A percentile compares a stretch with the other conserved stretches of the same genome.
Evolutionary conservation across 2,329 filamentous ascomycete species (phyloP).

Genomic region (Pseudonectria foliicola): DNA sequence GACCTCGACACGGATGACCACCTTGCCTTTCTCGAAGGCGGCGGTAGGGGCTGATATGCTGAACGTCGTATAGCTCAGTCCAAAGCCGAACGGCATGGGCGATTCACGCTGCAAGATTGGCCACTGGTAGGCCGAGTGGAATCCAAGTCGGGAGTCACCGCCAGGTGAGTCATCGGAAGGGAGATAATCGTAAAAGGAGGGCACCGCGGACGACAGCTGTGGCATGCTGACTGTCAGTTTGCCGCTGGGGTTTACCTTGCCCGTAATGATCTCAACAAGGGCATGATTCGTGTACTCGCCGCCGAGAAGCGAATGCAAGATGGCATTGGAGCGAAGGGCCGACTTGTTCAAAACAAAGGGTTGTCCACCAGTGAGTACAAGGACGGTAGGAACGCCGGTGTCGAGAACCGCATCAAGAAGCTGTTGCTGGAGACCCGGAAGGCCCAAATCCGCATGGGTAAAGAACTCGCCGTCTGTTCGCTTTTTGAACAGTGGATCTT

Average conservation of each 20-base stretch:
- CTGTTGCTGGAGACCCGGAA: slow-evolving; percentile 27
- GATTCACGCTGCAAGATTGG: slow-evolving; percentile 17
- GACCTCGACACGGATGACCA: slow-evolving; percentile 41
- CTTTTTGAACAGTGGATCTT: slow-evolving; percentile 18
- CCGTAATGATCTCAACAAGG: slow-evolving; percentile 55
- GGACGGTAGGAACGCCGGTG: slow-evolving; percentile 22
- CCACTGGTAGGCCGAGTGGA: slow-evolving; percentile 36
- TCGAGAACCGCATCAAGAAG: slow-evolving; percentile 27
- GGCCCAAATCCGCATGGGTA: slow-evolving; percentile 24
- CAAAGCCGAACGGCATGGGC: slow-evolving; percentile 46
- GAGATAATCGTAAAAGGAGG: slow-evolving; percentile 63
- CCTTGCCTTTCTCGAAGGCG: slow-evolving; percentile 30
- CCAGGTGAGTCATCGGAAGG: slow-evolving; percentile 51
- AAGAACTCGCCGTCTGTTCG: slow-evolving; percentile 29
- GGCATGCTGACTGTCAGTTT: slow-evolving; percentile 39
- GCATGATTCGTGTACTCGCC: slow-evolving; percentile 60
- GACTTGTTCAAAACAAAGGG: slow-evolving; percentile 23
- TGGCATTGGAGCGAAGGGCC: slow-evolving; percentile 39
- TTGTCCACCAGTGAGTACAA: slow-evolving; percentile 25
- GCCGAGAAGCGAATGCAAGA: slow-evolving; percentile 56
- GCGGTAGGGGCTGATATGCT: slow-evolving; percentile 34
- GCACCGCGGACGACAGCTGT: slow-evolving; percentile 36
- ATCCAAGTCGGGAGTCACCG: slow-evolving; percentile 50
- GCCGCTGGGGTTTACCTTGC: slow-evolving; percentile 49
- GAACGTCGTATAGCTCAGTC: slow-evolving; percentile 59